Conservation (phyloP, 768 basidiomycete species). For the Kwoniella europaea region DNA sequence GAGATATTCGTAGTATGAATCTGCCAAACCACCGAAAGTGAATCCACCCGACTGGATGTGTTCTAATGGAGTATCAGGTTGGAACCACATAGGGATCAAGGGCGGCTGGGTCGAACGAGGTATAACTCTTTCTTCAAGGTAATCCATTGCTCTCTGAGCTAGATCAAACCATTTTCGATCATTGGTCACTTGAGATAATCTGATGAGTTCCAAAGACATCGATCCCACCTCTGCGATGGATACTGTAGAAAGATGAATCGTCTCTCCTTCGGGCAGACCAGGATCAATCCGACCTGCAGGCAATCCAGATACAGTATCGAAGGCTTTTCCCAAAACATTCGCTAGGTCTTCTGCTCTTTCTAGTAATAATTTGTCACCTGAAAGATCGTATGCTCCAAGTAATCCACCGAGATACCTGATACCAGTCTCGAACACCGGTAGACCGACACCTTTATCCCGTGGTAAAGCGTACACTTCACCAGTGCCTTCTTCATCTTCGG, state of each 20-base stretch:
- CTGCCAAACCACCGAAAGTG: constrained; percentile 58
- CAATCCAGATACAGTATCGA: constrained; percentile 57
- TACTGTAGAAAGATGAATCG: constrained; percentile 34
- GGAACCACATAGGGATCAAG: constrained; percentile 54
- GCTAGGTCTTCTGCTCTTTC: constrained; percentile 60
- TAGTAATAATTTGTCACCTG: constrained; percentile 59
- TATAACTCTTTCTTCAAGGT: constrained; percentile 49
- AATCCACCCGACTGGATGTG: constrained; percentile 50
- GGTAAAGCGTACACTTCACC: constrained; percentile 21
- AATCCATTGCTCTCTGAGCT: constrained; percentile 59
- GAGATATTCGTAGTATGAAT: constrained; percentile 59
- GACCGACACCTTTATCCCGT: constrained; percentile 25
- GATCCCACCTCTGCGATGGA: constrained; percentile 58
- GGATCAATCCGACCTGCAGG: constrained; percentile 56
- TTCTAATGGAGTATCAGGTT: constrained; percentile 29
- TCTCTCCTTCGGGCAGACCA: constrained; percentile 36
- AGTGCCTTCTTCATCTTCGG: constrained; percentile 14
- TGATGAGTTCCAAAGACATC: constrained; percentile 60
- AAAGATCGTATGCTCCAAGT: constrained; percentile 60
- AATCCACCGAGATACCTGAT: constrained; percentile 62
- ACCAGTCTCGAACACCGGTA: constrained; percentile 60
- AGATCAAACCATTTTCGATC: constrained; percentile 58
- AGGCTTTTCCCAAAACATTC: constrained; percentile 56
- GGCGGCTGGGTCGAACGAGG: constrained; percentile 42
- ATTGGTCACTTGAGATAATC: constrained; percentile 57